Evolutionary conservation across 176 grass and related monocot species (phyloP), one percentile per base, ranked within the genome.

Genomic region (Metroxylon sagu): DNA sequence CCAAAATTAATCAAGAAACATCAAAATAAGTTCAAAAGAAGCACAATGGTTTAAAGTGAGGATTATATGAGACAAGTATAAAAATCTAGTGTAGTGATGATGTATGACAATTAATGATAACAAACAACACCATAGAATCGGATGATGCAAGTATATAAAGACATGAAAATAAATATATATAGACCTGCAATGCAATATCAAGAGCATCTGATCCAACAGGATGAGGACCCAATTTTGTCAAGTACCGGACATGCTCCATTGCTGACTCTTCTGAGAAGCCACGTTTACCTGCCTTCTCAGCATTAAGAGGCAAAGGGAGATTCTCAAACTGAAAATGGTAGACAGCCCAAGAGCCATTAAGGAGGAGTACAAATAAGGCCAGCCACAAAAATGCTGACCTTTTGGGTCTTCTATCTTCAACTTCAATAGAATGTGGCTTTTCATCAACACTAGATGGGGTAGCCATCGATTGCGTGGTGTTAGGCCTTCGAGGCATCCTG

Each of bases 211-310:
- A 98, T 73, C 84, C 84, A 53, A 98, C 93, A 50, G 93, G 84
- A 77, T 88, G 93, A 77, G 93, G 93, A 77, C 84, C 93, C 29
- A 98, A 73, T 65, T 60, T 21, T 65, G 93, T 76, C 70, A 98
- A 83, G 67, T 82, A 76, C 27, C 83, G 80, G 8, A 98, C 93
- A 73, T 98, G 93, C 63, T 81, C 63, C 65, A 92, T 75, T 2
- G 93, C 84, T 4, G 87, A 98, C 59, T 56, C 60, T 79, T 98
- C 87, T 19, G 93, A 92, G 70, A 98, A 98, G 10, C 93, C 93
- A 19, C 93, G 71, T 52, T 89, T 98, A 52, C 87, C 81, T 62
- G 84, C 87, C 60, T 85, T 78, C 54, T 83, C 84, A 12, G 81
- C 70, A 52, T 64, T 48, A 50, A 98, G 87, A 71, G 93, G 87